Base-by-base conservation (phyloP, 2,329 filamentous ascomycete genomes). In the Fusarium sacchari region DNA sequence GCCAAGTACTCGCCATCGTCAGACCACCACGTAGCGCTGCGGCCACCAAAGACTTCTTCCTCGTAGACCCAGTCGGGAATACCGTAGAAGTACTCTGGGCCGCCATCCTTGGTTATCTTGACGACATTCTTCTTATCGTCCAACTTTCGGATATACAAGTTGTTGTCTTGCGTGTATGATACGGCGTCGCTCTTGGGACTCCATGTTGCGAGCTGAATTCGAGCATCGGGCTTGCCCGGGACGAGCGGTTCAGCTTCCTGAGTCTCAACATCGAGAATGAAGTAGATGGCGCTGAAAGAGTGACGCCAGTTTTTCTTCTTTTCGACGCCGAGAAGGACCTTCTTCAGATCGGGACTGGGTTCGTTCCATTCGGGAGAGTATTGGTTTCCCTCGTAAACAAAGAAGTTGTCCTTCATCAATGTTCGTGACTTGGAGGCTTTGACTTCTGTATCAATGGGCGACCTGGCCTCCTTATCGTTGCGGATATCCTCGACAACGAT, bases 31-130 rank as follows among this genome's bases (percentile, higher is more conserved):
- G 95, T 97, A 10, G 94, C 96, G 69, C 90, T 94, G 76, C 94
- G 93, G 4, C 89, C 92, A 20, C 86, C 82, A 71, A 98, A 94
- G 7, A 86, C 84, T 63, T 86, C 84, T 76, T 88, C 87, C 79
- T 97, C 94, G 78, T 97, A 97, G 0, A 98, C 96, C 96, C 96
- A 99, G 81, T 99, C 97, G 1, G 96, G 96, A 26, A 98, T 90
- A 24, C 96, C 96, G 78, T 99, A 98, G 82, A 99, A 99, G 67
- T 96, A 90, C 76, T 98, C 91, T 1, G 91, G 86, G 0, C 96
- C 94, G 18, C 97, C 96, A 79, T 99, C 96, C 60, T 86, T 90
- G 3, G 96, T 98, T 76, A 99, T 92, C 70, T 92, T 90, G 10
- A 88, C 86, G 9, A 94, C 88, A 22, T 87, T 83, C 26, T 89